These are phyloP conservation scores for Candida railenensis DNA, from an alignment of 805 yeast species.

Conservation along the genomic window DNA sequence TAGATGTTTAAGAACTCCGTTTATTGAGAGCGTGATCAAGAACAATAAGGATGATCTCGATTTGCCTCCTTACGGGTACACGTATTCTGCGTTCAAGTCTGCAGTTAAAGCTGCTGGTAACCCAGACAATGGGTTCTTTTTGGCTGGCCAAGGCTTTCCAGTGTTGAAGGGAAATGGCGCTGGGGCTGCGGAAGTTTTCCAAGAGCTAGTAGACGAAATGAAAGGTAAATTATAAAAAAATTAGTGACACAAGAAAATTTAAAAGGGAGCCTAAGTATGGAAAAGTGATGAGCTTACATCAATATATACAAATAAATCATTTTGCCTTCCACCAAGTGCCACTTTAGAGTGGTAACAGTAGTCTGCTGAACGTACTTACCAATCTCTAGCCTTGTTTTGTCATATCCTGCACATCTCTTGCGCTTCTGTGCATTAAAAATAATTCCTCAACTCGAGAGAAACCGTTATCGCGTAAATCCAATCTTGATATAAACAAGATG, in stretches of 20 bases:
- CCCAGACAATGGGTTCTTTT: constrained; percentile 24
- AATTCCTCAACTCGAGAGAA: too few relatives aligned
- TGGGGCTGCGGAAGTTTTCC: constrained; percentile 23
- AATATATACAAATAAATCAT: too few relatives aligned
- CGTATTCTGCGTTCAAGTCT: constrained; percentile 30
- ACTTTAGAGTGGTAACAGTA: too few relatives aligned
- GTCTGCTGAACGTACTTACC: too few relatives aligned
- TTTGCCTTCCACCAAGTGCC: too few relatives aligned
- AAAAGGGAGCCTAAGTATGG: background rate
- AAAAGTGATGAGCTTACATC: too few relatives aligned
- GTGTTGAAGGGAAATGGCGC: constrained; percentile 14
- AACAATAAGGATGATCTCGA: constrained; percentile 2
- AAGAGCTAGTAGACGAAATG: constrained; percentile 17
- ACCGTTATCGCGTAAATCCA: too few relatives aligned
- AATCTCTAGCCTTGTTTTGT: too few relatives aligned
- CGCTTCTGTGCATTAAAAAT: too few relatives aligned
- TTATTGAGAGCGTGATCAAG: constrained; percentile 21
- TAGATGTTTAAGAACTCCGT: constrained; percentile 35
- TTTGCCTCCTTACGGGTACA: constrained; percentile 36
- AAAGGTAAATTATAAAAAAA: background rate
- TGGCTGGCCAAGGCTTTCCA: constrained; percentile 35
- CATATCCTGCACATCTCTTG: too few relatives aligned
- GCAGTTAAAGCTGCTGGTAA: constrained; percentile 13
- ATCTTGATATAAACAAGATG: too few relatives aligned
- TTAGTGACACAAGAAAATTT: background rate